Percentiles rank a stretch among this genome's conserved stretches.
Conservation (phyloP, 768 basidiomycete species). For the Lentinula boryana region DNA sequence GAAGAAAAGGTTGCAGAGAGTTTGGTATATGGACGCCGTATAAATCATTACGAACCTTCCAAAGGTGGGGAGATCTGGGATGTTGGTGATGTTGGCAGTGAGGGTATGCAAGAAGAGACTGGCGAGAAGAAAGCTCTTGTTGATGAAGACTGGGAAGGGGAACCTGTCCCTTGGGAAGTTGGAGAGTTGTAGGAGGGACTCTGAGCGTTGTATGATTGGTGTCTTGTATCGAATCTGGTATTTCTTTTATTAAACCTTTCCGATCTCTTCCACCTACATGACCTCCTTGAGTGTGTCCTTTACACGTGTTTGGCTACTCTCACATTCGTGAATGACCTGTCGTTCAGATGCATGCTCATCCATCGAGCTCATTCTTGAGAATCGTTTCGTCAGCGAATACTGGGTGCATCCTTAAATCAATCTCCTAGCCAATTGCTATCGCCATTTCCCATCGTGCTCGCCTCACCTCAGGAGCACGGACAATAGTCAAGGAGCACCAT, state of each 20-base stretch:
- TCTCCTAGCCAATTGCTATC: neutral
- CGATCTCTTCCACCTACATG: neutral
- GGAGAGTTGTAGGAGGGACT: conserved; percentile 55
- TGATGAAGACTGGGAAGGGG: conserved; percentile 72
- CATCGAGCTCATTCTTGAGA: neutral
- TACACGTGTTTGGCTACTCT: neutral
- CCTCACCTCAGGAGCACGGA: neutral
- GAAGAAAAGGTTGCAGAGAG: conserved; percentile 53
- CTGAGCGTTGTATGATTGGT: neutral
- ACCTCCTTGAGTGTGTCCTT: neutral
- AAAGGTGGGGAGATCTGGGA: conserved; percentile 76
- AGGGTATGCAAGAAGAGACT: conserved; percentile 20
- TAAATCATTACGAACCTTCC: conserved; percentile 50
- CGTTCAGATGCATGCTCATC: neutral
- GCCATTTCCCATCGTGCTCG: neutral
- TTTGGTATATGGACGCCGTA: conserved; percentile 53
- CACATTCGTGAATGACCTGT: neutral
- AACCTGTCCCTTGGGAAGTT: conserved; percentile 77
- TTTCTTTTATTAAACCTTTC: neutral
- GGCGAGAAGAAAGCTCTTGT: neutral
- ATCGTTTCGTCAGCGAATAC: neutral
- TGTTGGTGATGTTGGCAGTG: conserved; percentile 47
- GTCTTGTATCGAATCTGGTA: neutral
- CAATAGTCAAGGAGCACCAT: neutral
- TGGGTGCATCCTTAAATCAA: neutral